These are phyloP conservation scores for Aureobasidium sp. DNA, from an alignment of 2,329 filamentous ascomycete species.

Conservation along the genomic window DNA sequence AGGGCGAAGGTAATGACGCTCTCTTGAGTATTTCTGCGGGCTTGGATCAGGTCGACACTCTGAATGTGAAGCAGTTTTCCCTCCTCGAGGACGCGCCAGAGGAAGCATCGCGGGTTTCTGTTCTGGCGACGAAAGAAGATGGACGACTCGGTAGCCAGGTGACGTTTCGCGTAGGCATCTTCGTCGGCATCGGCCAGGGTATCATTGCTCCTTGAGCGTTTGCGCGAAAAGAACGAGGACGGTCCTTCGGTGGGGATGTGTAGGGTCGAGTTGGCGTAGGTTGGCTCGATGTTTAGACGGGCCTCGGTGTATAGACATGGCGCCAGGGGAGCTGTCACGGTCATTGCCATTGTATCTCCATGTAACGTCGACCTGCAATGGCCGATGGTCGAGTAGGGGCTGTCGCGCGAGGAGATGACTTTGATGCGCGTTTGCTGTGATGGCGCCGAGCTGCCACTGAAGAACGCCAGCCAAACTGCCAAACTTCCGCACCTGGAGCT, in stretches of 20 bases:
- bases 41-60: constrained; percentile 69
- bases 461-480: background rate
- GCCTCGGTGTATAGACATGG: constrained; percentile 78
- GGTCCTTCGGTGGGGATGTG: constrained; percentile 51
- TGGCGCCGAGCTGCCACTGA: constrained; percentile 2
- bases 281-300: constrained; percentile 71
- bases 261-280: constrained; percentile 61
- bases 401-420: background rate
- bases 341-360: constrained; percentile 12
- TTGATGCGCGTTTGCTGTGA: constrained; percentile 4
- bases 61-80: constrained; percentile 75
- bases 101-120: constrained; percentile 72
- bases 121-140: constrained; percentile 77
- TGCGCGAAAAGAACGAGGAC: constrained; percentile 27
- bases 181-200: constrained; percentile 54
- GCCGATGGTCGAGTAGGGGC: background rate
- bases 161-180: constrained; percentile 62
- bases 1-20: constrained; percentile 65
- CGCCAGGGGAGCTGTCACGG: constrained; percentile 56
- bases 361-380: background rate
- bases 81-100: constrained; percentile 84
- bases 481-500: constrained; percentile 1
- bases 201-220: constrained; percentile 27
- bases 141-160: constrained; percentile 70
- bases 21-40: constrained; percentile 40